Evolutionary conservation across 805 yeast species (phyloP).

Genomic region (Candida vartiovaarae): DNA sequence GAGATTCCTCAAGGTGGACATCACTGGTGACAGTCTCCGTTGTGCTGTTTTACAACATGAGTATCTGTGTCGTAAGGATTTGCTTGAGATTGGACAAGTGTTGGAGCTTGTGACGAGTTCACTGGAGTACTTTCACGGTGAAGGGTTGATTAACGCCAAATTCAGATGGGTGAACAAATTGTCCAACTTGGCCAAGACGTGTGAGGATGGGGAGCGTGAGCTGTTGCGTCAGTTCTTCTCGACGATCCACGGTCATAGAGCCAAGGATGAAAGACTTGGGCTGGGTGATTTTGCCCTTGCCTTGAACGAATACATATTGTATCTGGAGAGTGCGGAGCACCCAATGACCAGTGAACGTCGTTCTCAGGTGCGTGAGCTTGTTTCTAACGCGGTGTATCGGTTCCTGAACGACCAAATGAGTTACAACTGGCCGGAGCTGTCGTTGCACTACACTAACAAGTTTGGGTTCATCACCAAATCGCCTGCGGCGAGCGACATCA

Average conservation of each 20-base stretch:
- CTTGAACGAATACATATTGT: not conserved
- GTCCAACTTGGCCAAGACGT: no score
- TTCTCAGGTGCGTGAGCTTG: not conserved
- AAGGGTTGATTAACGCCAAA: not conserved
- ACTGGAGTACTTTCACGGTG: conserved; percentile 1
- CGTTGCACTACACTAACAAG: not conserved
- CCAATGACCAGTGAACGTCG: not conserved
- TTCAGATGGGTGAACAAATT: not conserved
- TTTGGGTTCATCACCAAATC: not conserved
- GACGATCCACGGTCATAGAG: no score
- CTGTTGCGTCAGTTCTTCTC: no score
- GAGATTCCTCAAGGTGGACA: conserved; percentile 1
- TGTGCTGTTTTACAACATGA: conserved; percentile 3
- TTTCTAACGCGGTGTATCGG: not conserved
- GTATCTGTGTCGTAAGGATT: not conserved
- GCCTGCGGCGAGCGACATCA: not conserved
- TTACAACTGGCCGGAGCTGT: not conserved
- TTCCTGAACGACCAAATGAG: not conserved
- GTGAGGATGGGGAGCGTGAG: no score
- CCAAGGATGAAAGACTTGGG: no score
- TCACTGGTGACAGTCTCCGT: conserved; percentile 11
- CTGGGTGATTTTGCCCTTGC: no score
- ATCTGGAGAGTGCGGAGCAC: not conserved
- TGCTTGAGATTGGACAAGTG: not conserved
- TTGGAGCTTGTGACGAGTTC: conserved; percentile 1